Evolutionary conservation across 805 yeast genomes (phyloP).

Genomic region (fission yeast (Schizosaccharomyces pombe)): DNA sequence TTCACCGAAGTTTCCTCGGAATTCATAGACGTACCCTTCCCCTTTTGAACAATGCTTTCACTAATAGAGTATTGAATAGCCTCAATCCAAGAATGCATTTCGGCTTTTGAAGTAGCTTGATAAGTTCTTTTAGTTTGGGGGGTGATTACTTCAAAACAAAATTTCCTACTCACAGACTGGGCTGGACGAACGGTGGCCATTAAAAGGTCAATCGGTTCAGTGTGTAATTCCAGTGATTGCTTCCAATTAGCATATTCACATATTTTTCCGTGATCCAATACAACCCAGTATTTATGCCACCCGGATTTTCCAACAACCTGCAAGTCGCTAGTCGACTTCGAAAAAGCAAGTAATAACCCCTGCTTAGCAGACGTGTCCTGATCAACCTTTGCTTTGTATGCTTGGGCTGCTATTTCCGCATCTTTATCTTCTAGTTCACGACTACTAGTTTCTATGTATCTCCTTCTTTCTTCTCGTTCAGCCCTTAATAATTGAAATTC

Average conservation of each 20-base stretch:
- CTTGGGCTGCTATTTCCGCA: constrained; percentile 1
- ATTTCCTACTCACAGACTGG: constrained; percentile 19
- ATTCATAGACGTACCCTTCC: constrained; percentile 5
- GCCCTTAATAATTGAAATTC: constrained; percentile 16
- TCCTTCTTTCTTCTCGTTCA: constrained; percentile 18
- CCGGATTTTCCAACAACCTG: constrained; percentile 17
- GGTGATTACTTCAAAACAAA: constrained; percentile 56
- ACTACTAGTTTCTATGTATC: constrained; percentile 16
- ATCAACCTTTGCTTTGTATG: neutral
- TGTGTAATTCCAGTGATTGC: constrained; percentile 36
- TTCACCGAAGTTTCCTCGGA: neutral
- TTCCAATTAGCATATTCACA: constrained; percentile 65
- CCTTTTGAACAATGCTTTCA: neutral
- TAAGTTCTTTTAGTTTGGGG: constrained; percentile 46
- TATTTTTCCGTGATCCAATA: constrained; percentile 40
- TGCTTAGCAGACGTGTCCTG: constrained; percentile 15
- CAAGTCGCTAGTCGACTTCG: constrained; percentile 19
- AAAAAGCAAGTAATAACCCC: constrained; percentile 23
- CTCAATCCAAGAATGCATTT: constrained; percentile 46
- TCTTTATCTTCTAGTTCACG: constrained; percentile 5
- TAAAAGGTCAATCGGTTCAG: constrained; percentile 43
- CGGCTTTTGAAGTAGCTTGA: constrained; percentile 49
- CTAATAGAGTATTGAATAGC: constrained; percentile 33
- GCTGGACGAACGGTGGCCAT: constrained; percentile 36
- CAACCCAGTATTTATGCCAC: constrained; percentile 85